These are phyloP conservation scores for Trypanosoma vivax DNA, from an alignment of 208 protist genomes.

Conservation along the genomic window DNA sequence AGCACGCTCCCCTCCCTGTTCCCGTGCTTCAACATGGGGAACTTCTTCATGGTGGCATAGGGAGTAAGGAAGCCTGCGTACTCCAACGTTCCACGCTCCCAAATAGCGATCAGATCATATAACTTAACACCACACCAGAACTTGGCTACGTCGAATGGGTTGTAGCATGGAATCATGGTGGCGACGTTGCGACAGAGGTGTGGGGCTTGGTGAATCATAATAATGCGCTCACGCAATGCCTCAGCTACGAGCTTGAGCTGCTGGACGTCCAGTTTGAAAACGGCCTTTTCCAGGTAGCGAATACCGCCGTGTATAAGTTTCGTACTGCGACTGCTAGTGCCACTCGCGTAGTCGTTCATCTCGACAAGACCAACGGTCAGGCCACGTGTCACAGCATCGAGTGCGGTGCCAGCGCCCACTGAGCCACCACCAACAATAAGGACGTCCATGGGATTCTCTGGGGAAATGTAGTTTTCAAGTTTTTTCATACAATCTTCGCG, in stretches of 20 bases:
- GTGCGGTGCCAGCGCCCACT: constrained; percentile 88
- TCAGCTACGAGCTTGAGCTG: constrained; percentile 90
- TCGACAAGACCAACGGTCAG: constrained; percentile 91
- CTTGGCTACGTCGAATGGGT: constrained; percentile 69
- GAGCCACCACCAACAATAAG: constrained; percentile 95
- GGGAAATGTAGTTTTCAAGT: constrained; percentile 33
- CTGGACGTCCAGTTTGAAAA: constrained; percentile 74
- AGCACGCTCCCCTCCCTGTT: constrained; percentile 57
- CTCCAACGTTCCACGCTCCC: constrained; percentile 66
- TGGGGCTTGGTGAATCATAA: constrained; percentile 92
- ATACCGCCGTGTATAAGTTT: constrained; percentile 97
- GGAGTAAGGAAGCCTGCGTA: constrained; percentile 79
- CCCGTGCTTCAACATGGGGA: constrained; percentile 62
- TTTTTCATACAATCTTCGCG: constrained; percentile 48
- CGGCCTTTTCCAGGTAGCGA: constrained; percentile 93
- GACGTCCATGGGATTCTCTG: constrained; percentile 83
- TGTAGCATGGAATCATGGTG: constrained; percentile 92
- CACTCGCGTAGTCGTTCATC: constrained; percentile 93
- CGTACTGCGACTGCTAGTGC: constrained; percentile 92
- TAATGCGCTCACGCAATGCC: constrained; percentile 87
- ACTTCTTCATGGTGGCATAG: constrained; percentile 69
- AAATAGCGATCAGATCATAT: constrained; percentile 86
- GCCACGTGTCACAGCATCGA: constrained; percentile 92
- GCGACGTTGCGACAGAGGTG: constrained; percentile 88
- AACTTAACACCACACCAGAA: constrained; percentile 85